These are phyloP conservation scores for Hymenoscyphus infarciens DNA, from an alignment of 2,329 filamentous ascomycete species.

Conservation along the genomic window DNA sequence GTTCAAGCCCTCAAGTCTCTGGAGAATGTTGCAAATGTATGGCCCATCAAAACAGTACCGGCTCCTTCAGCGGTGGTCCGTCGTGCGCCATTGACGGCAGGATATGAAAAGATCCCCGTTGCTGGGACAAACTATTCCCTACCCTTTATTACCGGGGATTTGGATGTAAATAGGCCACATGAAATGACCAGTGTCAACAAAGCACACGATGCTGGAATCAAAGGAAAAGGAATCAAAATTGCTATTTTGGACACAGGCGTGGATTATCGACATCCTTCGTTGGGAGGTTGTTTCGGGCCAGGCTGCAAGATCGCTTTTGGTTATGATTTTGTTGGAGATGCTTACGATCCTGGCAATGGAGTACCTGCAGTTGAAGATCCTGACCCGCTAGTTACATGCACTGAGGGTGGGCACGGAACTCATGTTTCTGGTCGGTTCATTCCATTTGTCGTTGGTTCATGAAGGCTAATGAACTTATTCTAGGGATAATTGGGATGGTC, in stretches of 20 bases:
- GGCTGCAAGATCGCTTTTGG: conserved; percentile 57
- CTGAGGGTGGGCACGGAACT: conserved; percentile 26
- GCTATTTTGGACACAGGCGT: conserved; percentile 41
- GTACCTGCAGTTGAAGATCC: conserved; percentile 5
- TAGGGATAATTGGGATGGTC: not conserved
- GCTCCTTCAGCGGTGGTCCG: not conserved
- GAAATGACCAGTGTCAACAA: conserved; percentile 35
- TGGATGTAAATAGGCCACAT: conserved; percentile 5
- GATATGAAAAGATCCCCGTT: not conserved
- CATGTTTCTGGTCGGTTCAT: conserved; percentile 22
- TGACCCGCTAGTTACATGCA: conserved; percentile 24
- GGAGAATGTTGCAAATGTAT: not conserved
- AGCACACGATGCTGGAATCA: conserved; percentile 43
- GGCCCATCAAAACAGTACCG: not conserved
- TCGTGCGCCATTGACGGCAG: not conserved
- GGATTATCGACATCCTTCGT: conserved; percentile 60
- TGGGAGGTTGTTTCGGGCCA: conserved; percentile 61
- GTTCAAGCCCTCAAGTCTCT: not conserved
- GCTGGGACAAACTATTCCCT: not conserved
- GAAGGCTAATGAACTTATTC: not conserved
- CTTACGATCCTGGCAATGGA: conserved; percentile 5
- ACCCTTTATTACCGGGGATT: not conserved
- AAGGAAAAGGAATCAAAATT: conserved; percentile 44
- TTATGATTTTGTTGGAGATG: conserved; percentile 54
- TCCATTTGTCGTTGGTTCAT: not conserved